Evolutionary conservation across 768 basidiomycete species (phyloP).

Genomic region (Tulasnella sp.): DNA sequence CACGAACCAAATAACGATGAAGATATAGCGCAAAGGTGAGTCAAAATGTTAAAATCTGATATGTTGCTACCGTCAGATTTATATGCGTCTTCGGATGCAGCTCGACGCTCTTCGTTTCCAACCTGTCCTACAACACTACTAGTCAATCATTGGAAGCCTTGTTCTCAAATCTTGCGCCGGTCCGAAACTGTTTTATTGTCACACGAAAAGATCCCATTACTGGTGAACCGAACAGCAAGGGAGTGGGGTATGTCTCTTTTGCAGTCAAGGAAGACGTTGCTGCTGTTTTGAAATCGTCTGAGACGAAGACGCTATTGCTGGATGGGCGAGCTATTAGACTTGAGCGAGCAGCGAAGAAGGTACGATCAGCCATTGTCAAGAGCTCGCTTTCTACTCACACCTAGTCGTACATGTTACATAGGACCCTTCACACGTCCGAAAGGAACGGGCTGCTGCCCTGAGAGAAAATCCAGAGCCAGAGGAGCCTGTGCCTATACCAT

Average conservation of each 20-base stretch:
- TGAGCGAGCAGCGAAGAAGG: constrained; percentile 74
- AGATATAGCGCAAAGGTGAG: background rate
- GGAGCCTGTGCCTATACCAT: background rate
- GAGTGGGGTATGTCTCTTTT: constrained; percentile 94
- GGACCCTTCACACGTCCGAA: background rate
- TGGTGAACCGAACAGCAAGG: constrained; percentile 46
- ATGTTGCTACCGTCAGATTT: background rate
- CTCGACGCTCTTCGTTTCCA: constrained; percentile 66
- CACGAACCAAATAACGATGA: background rate
- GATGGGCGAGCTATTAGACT: constrained; percentile 61
- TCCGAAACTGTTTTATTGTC: constrained; percentile 88
- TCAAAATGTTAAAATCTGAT: background rate
- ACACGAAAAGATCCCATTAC: constrained; percentile 58
- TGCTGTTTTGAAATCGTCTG: constrained; percentile 22
- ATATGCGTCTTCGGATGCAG: background rate
- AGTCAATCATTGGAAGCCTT: constrained; percentile 83
- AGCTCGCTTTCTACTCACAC: background rate
- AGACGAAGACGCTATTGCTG: constrained; percentile 52
- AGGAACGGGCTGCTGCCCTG: background rate
- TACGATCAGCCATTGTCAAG: constrained; percentile 28
- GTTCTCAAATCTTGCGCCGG: constrained; percentile 92
- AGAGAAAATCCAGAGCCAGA: background rate
- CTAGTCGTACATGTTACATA: background rate
- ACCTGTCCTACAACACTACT: constrained; percentile 82
- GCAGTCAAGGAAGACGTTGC: constrained; percentile 83